Evolutionary conservation across 2,329 filamentous ascomycete genomes (phyloP).

Genomic region (Fusarium globosum): DNA sequence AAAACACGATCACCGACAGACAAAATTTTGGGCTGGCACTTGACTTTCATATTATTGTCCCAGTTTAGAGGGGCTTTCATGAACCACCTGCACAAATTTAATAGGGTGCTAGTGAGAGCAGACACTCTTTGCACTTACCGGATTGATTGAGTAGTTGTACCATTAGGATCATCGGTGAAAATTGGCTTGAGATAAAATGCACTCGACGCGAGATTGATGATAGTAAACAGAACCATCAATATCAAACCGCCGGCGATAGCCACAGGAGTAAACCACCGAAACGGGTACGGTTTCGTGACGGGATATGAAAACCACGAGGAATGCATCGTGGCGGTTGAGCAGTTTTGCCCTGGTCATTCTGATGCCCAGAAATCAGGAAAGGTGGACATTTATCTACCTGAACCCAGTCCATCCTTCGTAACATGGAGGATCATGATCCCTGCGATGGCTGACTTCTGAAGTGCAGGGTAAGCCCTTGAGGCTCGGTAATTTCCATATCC

Average conservation of each 20-base stretch:
- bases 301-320: slow-evolving; percentile 28
- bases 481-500: background rate
- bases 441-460: background rate
- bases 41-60: slow-evolving; percentile 6
- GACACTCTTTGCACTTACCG: background rate
- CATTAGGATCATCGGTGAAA: slow-evolving; percentile 23
- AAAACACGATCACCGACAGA: slow-evolving; percentile 29
- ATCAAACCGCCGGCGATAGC: background rate
- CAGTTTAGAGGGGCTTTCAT: slow-evolving; percentile 27
- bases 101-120: background rate
- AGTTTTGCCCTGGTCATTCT: too few species aligned
- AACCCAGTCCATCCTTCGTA: background rate
- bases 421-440: background rate
- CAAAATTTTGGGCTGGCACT: slow-evolving; percentile 19
- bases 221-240: slow-evolving; percentile 1
- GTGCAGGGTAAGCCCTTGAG: background rate
- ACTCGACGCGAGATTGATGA: slow-evolving; percentile 29
- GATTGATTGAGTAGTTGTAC: background rate
- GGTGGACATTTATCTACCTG: background rate
- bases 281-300: slow-evolving; percentile 18
- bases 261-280: slow-evolving; percentile 27
- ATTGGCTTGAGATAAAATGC: slow-evolving; percentile 15
- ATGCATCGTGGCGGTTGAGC: background rate
- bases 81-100: background rate
- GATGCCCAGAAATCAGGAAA: background rate